A percentile compares a stretch with the other conserved stretches of the same genome.
These are phyloP conservation scores for Leptographium radiaticola DNA, from an alignment of 2,329 filamentous ascomycete genomes.

Conservation along the genomic window DNA sequence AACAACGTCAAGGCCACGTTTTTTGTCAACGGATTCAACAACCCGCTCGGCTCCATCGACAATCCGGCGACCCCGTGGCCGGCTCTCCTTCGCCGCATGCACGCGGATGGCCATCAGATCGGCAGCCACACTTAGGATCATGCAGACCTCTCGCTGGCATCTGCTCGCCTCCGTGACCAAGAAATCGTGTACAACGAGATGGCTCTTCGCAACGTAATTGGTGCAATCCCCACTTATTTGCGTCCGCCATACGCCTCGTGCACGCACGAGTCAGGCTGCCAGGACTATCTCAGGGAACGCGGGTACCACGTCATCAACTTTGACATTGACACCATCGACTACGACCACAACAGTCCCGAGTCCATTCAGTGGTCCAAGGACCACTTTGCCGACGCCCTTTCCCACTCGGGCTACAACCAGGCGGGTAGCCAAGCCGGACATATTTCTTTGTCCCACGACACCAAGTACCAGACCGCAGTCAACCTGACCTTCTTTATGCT, in stretches of 20 bases:
- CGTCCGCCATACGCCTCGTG: conserved; percentile 24
- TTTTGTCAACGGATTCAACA: conserved; percentile 47
- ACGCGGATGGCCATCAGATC: conserved; percentile 30
- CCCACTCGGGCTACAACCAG: conserved; percentile 10
- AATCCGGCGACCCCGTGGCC: conserved; percentile 29
- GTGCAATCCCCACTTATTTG: conserved; percentile 33
- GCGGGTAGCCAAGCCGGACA: conserved; percentile 17
- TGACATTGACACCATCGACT: conserved; percentile 23
- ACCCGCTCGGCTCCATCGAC: conserved; percentile 41
- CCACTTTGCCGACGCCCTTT: conserved; percentile 16
- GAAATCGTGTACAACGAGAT: conserved; percentile 33
- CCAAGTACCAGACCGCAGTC: conserved; percentile 30
- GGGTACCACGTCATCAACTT: conserved; percentile 25
- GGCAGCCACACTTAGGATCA: conserved; percentile 35
- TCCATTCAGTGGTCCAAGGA: conserved; percentile 21
- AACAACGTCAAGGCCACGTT: conserved; percentile 55
- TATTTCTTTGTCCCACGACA: conserved; percentile 38
- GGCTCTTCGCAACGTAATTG: conserved; percentile 27
- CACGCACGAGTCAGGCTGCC: conserved; percentile 20
- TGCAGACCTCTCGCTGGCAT: conserved; percentile 17
- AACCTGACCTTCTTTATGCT: conserved; percentile 32
- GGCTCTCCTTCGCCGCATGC: conserved; percentile 30
- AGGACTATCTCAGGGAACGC: conserved; percentile 16
- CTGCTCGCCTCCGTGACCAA: conserved; percentile 18
- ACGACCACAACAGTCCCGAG: conserved; percentile 16